Conservation (phyloP, 2,329 filamentous ascomycete species). For the Fusarium lyarnte region DNA sequence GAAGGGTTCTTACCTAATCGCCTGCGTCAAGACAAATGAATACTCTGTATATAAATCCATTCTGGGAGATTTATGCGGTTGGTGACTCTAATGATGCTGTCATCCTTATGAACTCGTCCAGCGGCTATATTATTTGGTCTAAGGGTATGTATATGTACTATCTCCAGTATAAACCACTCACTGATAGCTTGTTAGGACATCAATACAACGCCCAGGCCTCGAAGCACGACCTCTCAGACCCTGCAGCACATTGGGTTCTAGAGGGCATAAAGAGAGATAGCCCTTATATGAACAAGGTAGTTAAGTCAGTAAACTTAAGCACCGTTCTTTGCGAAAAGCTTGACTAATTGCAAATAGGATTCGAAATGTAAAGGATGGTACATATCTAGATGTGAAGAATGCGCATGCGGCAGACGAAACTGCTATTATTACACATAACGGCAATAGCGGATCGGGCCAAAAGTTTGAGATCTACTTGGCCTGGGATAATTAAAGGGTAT, state of each 20-base stretch:
- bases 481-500: background rate
- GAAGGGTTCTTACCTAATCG: accelerated
- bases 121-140: background rate
- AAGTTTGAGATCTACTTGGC: background rate
- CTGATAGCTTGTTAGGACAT: background rate
- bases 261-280: accelerated
- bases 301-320: background rate
- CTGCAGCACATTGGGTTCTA: background rate
- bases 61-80: background rate
- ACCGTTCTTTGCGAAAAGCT: accelerated
- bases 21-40: accelerated
- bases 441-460: background rate
- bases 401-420: accelerated
- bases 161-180: accelerated
- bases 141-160: background rate
- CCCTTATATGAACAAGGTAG: accelerated
- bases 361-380: background rate
- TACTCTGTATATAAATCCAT: accelerated
- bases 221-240: background rate
- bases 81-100: background rate
- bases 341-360: accelerated
- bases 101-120: accelerated
- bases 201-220: background rate
- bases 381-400: background rate
- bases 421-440: accelerated